Base-by-base conservation (phyloP, 2,329 filamentous ascomycete genomes). In the Ramularia endophylla region DNA sequence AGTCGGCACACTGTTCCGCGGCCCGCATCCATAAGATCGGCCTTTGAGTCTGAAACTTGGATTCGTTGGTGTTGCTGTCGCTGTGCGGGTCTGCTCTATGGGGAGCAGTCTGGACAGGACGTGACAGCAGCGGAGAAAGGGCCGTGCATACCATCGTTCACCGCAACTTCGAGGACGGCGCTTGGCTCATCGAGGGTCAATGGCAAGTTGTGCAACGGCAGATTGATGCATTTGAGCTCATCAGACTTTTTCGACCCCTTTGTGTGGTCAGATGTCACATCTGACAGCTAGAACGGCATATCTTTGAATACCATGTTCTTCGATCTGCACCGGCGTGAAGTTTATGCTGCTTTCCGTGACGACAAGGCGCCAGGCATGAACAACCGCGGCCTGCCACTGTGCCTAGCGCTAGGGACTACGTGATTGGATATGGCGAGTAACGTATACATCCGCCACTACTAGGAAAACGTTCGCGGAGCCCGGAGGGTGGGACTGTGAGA, bases 1-100 rank as follows among this genome's bases (percentile, higher is more conserved):
- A n/a, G n/a, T n/a, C 38, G 47, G 47, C 45, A 38, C 35, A 34
- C 37, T 22, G 28, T 31, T 34, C 29, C 45, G 48, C 45, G 48
- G 42, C 30, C 48, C 48, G 42, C 34, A 15, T 32, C 35, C 39
- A 41, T 11, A 25, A 25, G 22, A 25, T 49, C 43, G 34, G 19
- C 38, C 45, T 34, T 41, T 37, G 29, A 38, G 38, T n/a, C n/a
- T n/a, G n/a, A n/a, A n/a, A n/a, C n/a, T n/a, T n/a, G n/a, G n/a
- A n/a, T n/a, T n/a, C n/a, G n/a, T n/a, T n/a, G n/a, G n/a, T n/a
- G n/a, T n/a, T n/a, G n/a, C n/a, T n/a, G n/a, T n/a, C n/a, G n/a
- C 38, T 40, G 40, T 43, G 38, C 36, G 29, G 22, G 16, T 13
- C 22, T 31, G 27, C 19, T 9, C 33, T 34, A 28, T 27, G 43